Evolutionary conservation across 371 early-diverging fungal genomes (phyloP).

Genomic region (Dinochytrium kinnereticum): DNA sequence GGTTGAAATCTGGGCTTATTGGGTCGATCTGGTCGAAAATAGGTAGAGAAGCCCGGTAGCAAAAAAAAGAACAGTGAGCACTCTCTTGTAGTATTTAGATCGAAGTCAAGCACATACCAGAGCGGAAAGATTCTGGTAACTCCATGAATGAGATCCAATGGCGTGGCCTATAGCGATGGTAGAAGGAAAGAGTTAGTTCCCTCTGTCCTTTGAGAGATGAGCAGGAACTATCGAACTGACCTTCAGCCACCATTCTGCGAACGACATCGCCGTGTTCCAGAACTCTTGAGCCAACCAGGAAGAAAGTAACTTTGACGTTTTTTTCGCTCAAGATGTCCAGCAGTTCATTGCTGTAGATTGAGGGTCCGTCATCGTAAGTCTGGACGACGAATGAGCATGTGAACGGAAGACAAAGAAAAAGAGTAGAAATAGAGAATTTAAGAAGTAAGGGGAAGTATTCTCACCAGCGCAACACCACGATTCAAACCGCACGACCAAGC

Average conservation of each 20-base stretch:
- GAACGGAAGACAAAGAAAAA: no score
- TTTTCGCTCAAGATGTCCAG: not conserved
- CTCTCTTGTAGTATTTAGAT: no score
- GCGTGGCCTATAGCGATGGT: not conserved
- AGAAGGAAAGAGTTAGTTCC: no score
- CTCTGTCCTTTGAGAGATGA: no score
- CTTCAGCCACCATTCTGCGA: not conserved
- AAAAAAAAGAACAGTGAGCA: not conserved
- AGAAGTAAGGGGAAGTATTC: not conserved
- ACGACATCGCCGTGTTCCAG: not conserved
- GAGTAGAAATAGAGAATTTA: no score
- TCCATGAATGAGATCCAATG: conserved; percentile 4
- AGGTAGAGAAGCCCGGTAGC: not conserved
- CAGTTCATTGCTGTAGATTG: not conserved
- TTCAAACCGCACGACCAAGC: not conserved
- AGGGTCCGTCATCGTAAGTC: not conserved
- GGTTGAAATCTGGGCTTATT: not conserved
- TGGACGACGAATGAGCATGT: no score
- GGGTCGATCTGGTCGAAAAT: not conserved
- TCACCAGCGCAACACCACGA: not conserved
- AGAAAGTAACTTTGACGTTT: not conserved
- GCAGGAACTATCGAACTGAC: not conserved
- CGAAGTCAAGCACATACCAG: not conserved
- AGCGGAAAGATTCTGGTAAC: not conserved
- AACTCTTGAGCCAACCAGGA: not conserved